phyloP scores from a whole-genome alignment of 495 filamentous ascomycete genomes.

The Aspergillus heteromorphus region DNA sequence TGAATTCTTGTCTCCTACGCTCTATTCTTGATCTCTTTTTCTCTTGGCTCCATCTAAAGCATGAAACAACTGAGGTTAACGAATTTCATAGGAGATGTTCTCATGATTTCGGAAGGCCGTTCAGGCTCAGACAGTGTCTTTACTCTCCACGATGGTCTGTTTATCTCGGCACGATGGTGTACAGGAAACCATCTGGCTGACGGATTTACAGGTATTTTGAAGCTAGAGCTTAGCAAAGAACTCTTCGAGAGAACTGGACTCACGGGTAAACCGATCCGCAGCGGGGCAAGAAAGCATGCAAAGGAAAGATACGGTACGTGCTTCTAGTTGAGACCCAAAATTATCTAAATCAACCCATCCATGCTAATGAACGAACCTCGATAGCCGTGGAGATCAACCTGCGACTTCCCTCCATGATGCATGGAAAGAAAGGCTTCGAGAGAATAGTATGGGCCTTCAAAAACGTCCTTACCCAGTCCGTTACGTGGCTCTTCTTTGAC shows the following conservation, averaged over 20 bases:
- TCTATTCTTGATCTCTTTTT: not conserved
- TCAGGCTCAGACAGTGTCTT: conserved; percentile 77
- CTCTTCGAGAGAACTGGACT: conserved; percentile 82
- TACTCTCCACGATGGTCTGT: conserved; percentile 62
- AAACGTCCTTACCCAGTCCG: conserved; percentile 65
- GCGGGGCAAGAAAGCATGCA: conserved; percentile 53
- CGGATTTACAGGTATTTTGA: conserved; percentile 53
- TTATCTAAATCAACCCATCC: not conserved
- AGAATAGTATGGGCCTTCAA: conserved; percentile 78
- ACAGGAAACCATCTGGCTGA: conserved; percentile 2
- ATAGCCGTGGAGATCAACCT: conserved; percentile 85
- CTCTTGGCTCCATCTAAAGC: not conserved
- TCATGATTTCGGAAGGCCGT: conserved; percentile 88
- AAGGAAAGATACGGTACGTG: conserved; percentile 53
- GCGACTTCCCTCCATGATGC: conserved; percentile 72
- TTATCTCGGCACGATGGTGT: not conserved
- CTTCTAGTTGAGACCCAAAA: not conserved
- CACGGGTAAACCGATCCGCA: conserved; percentile 62
- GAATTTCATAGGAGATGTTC: conserved; percentile 59
- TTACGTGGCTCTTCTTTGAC: conserved; percentile 81
- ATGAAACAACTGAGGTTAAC: not conserved
- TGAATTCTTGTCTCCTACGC: not conserved
- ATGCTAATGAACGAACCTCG: not conserved
- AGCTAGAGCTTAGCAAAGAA: conserved; percentile 74
- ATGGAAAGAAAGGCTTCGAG: conserved; percentile 88